phyloP scores from a whole-genome alignment of 202 grass and related monocot genomes.

The Saccharum hybrid region DNA sequence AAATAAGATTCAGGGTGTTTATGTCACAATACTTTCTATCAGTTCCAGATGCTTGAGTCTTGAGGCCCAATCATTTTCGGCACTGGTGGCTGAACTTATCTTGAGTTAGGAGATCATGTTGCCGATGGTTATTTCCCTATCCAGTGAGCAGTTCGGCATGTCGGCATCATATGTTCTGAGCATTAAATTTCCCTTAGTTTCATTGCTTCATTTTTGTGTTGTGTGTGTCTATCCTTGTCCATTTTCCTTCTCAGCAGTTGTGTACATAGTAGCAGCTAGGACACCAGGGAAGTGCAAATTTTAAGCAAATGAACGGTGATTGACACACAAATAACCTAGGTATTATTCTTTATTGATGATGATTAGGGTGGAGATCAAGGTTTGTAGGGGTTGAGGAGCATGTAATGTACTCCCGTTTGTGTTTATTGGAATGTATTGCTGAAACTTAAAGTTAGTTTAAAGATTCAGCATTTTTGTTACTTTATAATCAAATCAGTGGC shows the following conservation, averaged over 20 bases:
- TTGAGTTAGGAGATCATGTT: constrained; percentile 25
- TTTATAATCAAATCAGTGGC: not conserved
- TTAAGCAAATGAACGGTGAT: constrained; percentile 30
- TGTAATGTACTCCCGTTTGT: constrained; percentile 31
- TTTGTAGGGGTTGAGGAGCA: constrained; percentile 12
- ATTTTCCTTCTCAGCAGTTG: constrained; percentile 43
- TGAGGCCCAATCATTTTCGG: constrained; percentile 35
- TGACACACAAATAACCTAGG: constrained; percentile 24
- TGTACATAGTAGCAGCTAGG: constrained; percentile 56
- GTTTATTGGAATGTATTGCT: constrained; percentile 20
- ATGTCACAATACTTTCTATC: constrained; percentile 71
- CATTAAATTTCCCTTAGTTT: constrained; percentile 18
- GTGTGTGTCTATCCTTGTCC: constrained; percentile 33
- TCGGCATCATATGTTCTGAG: constrained; percentile 24
- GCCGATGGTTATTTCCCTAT: not conserved
- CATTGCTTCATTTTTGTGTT: constrained; percentile 22
- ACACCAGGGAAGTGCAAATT: constrained; percentile 38
- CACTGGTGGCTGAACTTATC: constrained; percentile 16
- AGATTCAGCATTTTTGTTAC: not conserved
- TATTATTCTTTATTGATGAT: constrained; percentile 35
- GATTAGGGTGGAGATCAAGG: constrained; percentile 19
- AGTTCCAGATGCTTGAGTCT: constrained; percentile 72
- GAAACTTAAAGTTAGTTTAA: constrained; percentile 3
- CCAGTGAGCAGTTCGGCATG: not conserved
- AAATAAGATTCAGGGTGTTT: constrained; percentile 84